Evolutionary conservation across 352 stramenopile genomes (phyloP).

Genomic region (Globisporangium abappressorium): DNA sequence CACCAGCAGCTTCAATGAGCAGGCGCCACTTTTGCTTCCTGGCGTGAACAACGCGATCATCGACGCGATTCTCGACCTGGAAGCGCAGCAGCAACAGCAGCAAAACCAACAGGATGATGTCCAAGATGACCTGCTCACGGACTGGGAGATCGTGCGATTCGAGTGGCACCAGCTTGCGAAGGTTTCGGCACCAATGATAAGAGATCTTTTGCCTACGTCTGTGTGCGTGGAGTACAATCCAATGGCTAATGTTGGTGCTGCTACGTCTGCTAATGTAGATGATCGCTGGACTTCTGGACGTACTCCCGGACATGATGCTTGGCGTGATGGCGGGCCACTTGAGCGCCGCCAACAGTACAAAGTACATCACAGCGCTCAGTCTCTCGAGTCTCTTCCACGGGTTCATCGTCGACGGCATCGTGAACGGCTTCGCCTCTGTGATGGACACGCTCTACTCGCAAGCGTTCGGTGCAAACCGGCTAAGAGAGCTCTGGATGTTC

Average conservation of each 20-base stretch:
- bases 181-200: slow-evolving; percentile 19
- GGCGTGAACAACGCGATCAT: slow-evolving; percentile 15
- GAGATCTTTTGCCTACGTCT: background rate
- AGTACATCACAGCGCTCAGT: slow-evolving; percentile 30
- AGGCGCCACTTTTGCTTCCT: slow-evolving; percentile 22
- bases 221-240: too few relatives aligned
- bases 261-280: slow-evolving; percentile 12
- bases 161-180: slow-evolving; percentile 19
- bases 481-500: slow-evolving; percentile 38
- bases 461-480: slow-evolving; percentile 29
- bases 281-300: slow-evolving; percentile 30
- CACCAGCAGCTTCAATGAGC: slow-evolving; percentile 11
- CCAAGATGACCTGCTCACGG: slow-evolving; percentile 18
- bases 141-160: slow-evolving; percentile 18
- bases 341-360: slow-evolving; percentile 30
- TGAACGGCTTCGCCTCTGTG: slow-evolving; percentile 24
- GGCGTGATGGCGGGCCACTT: slow-evolving; percentile 34
- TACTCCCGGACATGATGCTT: slow-evolving; percentile 32
- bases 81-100: slow-evolving; percentile 22
- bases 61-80: slow-evolving; percentile 20
- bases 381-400: slow-evolving; percentile 19
- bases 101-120: background rate
- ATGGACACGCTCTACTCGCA: slow-evolving; percentile 45
- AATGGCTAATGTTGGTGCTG: background rate
- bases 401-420: slow-evolving; percentile 22